A percentile compares a stretch with the other conserved stretches of the same genome.
phyloP scores from a whole-genome alignment of 305 asterid species.

The Plantago lanceolata region DNA sequence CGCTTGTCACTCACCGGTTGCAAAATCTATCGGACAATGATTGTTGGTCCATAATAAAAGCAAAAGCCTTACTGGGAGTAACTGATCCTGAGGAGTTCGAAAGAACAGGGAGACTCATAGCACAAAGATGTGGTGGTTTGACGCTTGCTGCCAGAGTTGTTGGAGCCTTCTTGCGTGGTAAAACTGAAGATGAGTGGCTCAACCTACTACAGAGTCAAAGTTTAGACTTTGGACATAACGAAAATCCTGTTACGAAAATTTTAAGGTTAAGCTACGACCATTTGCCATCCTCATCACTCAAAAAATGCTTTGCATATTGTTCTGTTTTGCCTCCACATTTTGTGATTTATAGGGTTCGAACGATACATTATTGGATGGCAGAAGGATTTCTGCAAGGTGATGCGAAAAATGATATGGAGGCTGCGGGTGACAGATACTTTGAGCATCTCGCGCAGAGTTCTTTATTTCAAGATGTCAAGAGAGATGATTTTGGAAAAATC shows the following conservation, averaged over 20 bases:
- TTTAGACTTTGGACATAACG: background rate
- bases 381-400: too few species aligned
- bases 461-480: too few species aligned
- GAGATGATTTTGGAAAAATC: too few species aligned
- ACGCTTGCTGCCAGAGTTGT: background rate
- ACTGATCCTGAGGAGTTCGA: background rate
- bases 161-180: background rate
- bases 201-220: background rate
- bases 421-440: too few species aligned
- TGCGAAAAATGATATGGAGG: too few species aligned
- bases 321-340: too few species aligned
- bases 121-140: background rate
- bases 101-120: too few species aligned
- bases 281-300: too few species aligned
- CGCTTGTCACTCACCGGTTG: background rate
- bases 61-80: background rate
- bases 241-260: background rate
- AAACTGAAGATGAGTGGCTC: background rate
- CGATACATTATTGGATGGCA: too few species aligned
- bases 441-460: too few species aligned
- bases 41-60: background rate
- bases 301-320: too few species aligned
- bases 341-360: too few species aligned
- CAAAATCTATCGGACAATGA: background rate
- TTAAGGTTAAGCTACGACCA: background rate